Conservation (phyloP, 768 basidiomycete genomes). For the Boletus reticuloceps region DNA sequence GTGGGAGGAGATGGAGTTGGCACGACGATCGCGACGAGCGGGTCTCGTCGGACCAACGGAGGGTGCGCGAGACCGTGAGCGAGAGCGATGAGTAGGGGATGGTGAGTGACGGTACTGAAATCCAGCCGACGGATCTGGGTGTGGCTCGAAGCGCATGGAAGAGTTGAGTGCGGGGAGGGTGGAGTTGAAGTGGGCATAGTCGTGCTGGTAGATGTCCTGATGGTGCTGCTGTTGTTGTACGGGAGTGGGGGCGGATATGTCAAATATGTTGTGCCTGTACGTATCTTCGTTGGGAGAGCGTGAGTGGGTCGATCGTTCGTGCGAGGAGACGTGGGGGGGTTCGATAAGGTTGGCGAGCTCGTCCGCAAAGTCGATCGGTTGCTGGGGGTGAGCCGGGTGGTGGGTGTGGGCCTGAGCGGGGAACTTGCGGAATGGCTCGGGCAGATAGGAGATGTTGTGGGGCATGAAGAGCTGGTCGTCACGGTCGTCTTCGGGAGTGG, state of each 20-base stretch:
- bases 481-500: slow-evolving; percentile 29
- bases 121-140: slow-evolving; percentile 31
- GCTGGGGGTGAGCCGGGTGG: slow-evolving; percentile 10
- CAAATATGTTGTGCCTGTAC: slow-evolving; percentile 59
- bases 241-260: slow-evolving; percentile 50
- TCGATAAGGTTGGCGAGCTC: slow-evolving; percentile 64
- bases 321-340: slow-evolving; percentile 30
- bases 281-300: slow-evolving; percentile 40
- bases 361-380: slow-evolving; percentile 57
- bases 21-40: slow-evolving; percentile 48
- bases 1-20: slow-evolving; percentile 58
- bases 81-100: slow-evolving; percentile 40
- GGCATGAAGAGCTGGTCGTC: slow-evolving; percentile 42
- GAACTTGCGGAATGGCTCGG: slow-evolving; percentile 57
- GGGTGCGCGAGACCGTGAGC: slow-evolving; percentile 39
- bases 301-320: slow-evolving; percentile 45
- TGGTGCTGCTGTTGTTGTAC: slow-evolving; percentile 33
- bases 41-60: slow-evolving; percentile 54
- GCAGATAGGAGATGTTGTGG: slow-evolving; percentile 44
- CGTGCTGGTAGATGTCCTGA: slow-evolving; percentile 29
- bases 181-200: slow-evolving; percentile 45
- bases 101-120: slow-evolving; percentile 26
- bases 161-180: slow-evolving; percentile 52
- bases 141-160: slow-evolving; percentile 49
- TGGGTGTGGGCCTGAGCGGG: slow-evolving; percentile 23